Base-by-base conservation (phyloP, 768 basidiomycete species). In the Lactifluus subvellereus region DNA sequence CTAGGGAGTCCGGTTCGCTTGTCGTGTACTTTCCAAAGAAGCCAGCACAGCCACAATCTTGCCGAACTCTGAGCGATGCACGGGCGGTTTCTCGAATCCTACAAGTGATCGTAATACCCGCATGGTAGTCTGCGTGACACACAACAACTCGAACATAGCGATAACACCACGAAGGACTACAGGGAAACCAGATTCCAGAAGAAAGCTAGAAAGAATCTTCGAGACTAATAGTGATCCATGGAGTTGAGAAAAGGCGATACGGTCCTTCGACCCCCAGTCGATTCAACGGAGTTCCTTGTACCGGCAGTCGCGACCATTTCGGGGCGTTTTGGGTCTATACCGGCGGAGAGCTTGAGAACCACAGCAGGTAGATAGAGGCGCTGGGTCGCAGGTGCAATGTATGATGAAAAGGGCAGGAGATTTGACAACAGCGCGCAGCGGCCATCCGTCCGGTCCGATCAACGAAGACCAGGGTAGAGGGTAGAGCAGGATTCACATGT, bases 391-490 rank as follows among this genome's bases (percentile, higher is more conserved):
- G 20, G 11, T 33, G 45, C 13, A 11, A 48, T 13, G 8, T 9
- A 54, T 16, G 43, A 27, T 9, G 10, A 48, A 27, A 13, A 11
- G 11, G 9, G 22, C 9, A 16, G 48, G 35, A 32, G 32, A 47
- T 13, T 11, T 56, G 40, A 56, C 38, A 61, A 7, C 38, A 6
- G 20, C 30, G 53, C 53, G 27, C 40, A 22, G 22, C 9, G 6
- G 38, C 38, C 7, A 13, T 14, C 6, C n/a, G 10, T 42, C 30
- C n/a, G 48, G n/a, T 47, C 32, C n/a, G 48, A 35, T 55, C 47
- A 54, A 48, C 43, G 53, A 48, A 48, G 53, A 54, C 43, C 43
- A 55, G 60, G 60, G 60, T 13, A 52, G 9, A 57, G 61, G 35
- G 40, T 50, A 10, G 22, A n/a, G 32, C 35, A 8, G 18, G 30